Base-by-base conservation (phyloP, 495 filamentous ascomycete genomes). In the Gamarada debralockiae region DNA sequence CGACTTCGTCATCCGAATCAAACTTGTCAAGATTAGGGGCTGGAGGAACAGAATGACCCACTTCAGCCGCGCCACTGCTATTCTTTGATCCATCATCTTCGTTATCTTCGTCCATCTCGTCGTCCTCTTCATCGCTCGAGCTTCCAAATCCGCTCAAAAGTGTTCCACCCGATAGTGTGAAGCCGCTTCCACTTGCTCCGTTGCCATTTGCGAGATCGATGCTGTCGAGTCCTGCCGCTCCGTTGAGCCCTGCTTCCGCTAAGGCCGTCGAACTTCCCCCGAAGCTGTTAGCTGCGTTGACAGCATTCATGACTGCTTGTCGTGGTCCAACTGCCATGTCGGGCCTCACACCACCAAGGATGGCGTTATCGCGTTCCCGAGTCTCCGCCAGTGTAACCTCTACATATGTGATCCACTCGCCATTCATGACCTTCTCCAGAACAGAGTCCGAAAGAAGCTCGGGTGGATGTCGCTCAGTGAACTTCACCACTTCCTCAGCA, bases 401-500 rank as follows among this genome's bases (percentile, higher is more conserved):
- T 33, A 99, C 95, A 59, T 97, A 99, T 47, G 90, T 85, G 46
- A 92, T 86, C 93, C 93, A 99, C 46, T 89, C 82, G 17, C 81
- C 79, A 56, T 87, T 85, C 73, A 91, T 84, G 18, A 97, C 90
- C 56, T 86, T 89, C 49, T 97, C 88, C 61, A 96, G 72, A 3
- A 99, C 92, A 10, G 78, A 76, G 45, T 87, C 86, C 17, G 88
- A 90, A 4, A 97, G 78, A 40, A 92, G 67, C 66, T 97, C 92
- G 2, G 90, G 86, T 17, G 92, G 85, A 67, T 96, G 89, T 18
- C 95, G 84, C 67, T 97, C 92, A 33, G 90, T 92, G 66, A 97
- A 99, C 69, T 97, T 97, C 56, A 97, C 93, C 15, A 99, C 95
- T 65, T 99, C 93, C 66, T 99, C 93, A 13, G 93, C 95, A 51